A percentile compares a stretch with the other conserved stretches of the same genome.
These are phyloP conservation scores for Wickerhamiella parazyma DNA, from an alignment of 805 yeast genomes.

Conservation along the genomic window DNA sequence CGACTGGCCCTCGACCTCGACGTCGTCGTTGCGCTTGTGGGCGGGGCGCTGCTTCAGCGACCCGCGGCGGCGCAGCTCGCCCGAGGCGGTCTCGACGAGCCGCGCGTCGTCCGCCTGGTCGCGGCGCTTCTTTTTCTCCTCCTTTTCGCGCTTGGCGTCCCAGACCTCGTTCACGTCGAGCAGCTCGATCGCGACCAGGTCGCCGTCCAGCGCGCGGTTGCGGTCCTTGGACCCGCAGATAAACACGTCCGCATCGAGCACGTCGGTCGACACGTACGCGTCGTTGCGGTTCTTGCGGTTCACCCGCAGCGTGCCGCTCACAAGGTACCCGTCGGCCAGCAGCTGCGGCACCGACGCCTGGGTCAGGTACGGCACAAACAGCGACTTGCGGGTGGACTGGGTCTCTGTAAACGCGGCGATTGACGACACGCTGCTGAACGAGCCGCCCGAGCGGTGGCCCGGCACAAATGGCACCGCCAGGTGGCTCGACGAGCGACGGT, in stretches of 20 bases:
- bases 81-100: slow-evolving; percentile 16
- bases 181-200: slow-evolving; percentile 87
- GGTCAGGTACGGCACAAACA: slow-evolving; percentile 92
- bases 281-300: slow-evolving; percentile 94
- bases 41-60: slow-evolving; percentile 91
- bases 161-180: slow-evolving; percentile 95
- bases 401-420: slow-evolving; percentile 15
- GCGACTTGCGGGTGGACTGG: slow-evolving; percentile 34
- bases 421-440: slow-evolving; percentile 39
- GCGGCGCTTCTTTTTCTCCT: slow-evolving; percentile 91
- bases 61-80: slow-evolving; percentile 58
- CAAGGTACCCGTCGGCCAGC: slow-evolving; percentile 78
- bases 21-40: slow-evolving; percentile 94
- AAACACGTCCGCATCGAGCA: slow-evolving; percentile 90
- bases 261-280: slow-evolving; percentile 94
- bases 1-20: slow-evolving; percentile 96
- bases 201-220: slow-evolving; percentile 94
- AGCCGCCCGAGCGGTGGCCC: slow-evolving; percentile 68
- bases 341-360: slow-evolving; percentile 84
- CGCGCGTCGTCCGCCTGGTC: slow-evolving; percentile 28
- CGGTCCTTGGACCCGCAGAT: slow-evolving; percentile 98
- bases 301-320: slow-evolving; percentile 83
- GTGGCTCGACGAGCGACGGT: slow-evolving; percentile 31
- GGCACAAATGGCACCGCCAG: slow-evolving; percentile 39
- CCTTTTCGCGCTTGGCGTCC: slow-evolving; percentile 92